Conservation (phyloP, 306 rosid species). For the Abrus pulchellus region DNA sequence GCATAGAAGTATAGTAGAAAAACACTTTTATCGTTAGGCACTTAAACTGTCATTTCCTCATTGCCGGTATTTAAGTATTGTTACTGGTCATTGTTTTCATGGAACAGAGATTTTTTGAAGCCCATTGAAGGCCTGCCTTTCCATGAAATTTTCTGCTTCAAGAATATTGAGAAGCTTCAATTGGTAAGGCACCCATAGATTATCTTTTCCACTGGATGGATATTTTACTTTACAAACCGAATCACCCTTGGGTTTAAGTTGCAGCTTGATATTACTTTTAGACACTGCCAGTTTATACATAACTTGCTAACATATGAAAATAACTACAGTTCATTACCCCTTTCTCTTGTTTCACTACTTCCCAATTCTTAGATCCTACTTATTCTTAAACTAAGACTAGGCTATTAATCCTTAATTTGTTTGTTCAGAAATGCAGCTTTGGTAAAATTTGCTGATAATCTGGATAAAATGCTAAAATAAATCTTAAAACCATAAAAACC, state of each 20-base stretch:
- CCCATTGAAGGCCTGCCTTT: conserved; percentile 77
- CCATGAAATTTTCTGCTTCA: conserved; percentile 84
- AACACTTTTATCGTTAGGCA: background rate
- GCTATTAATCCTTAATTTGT: background rate
- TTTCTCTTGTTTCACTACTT: conserved; percentile 7
- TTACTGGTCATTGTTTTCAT: conserved; percentile 45
- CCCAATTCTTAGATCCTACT: conserved; percentile 2
- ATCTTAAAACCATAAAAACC: background rate
- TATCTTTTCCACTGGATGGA: conserved; percentile 34
- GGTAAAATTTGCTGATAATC: conserved; percentile 14
- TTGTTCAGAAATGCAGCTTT: conserved; percentile 27
- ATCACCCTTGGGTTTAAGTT: conserved; percentile 25
- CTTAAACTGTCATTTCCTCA: conserved; percentile 23
- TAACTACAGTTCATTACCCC: conserved; percentile 19
- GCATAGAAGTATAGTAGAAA: conserved; percentile 33
- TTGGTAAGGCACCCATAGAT: conserved; percentile 66
- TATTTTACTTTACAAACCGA: conserved; percentile 30
- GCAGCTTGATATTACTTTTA: conserved; percentile 20
- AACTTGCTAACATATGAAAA: conserved; percentile 1
- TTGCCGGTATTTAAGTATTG: conserved; percentile 17
- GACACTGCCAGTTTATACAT: conserved; percentile 14
- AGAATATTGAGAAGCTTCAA: conserved; percentile 83
- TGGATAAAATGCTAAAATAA: conserved; percentile 33
- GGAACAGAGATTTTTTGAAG: conserved; percentile 73
- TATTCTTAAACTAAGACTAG: conserved; percentile 26